Evolutionary conservation across 2,329 filamentous ascomycete species (phyloP).

Genomic region (Sphaerostilbella broomeana): DNA sequence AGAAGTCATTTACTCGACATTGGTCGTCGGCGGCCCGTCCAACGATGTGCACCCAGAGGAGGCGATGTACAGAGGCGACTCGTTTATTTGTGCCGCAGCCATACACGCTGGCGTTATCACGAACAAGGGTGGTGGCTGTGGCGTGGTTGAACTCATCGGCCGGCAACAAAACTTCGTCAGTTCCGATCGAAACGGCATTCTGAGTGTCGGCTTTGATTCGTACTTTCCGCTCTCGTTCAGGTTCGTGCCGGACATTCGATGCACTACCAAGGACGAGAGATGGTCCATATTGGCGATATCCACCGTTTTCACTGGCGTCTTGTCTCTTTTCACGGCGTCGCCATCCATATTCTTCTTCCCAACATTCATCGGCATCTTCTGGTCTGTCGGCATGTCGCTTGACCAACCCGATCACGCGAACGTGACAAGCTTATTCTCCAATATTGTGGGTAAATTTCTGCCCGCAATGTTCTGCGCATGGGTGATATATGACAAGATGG

Average conservation of each 20-base stretch:
- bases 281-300: constrained; percentile 83
- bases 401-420: constrained; percentile 69
- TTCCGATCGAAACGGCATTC: constrained; percentile 65
- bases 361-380: constrained; percentile 75
- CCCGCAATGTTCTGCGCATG: constrained; percentile 83
- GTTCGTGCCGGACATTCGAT: constrained; percentile 61
- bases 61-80: constrained; percentile 78
- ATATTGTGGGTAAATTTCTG: constrained; percentile 72
- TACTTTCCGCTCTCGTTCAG: constrained; percentile 84
- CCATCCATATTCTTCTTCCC: constrained; percentile 79
- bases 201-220: constrained; percentile 72
- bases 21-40: constrained; percentile 63
- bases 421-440: constrained; percentile 66
- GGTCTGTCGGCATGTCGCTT: constrained; percentile 82
- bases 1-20: constrained; percentile 54
- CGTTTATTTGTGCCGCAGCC: constrained; percentile 77
- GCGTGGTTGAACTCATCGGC: constrained; percentile 69
- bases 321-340: constrained; percentile 77
- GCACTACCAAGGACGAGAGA: constrained; percentile 67
- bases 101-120: constrained; percentile 77
- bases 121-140: constrained; percentile 69
- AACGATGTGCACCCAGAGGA: constrained; percentile 31
- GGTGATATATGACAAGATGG: constrained; percentile 81
- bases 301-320: constrained; percentile 65
- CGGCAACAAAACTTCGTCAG: constrained; percentile 56